Evolutionary conservation across 176 grass and related monocot species (phyloP).

Genomic region (Triticum timopheevii): DNA sequence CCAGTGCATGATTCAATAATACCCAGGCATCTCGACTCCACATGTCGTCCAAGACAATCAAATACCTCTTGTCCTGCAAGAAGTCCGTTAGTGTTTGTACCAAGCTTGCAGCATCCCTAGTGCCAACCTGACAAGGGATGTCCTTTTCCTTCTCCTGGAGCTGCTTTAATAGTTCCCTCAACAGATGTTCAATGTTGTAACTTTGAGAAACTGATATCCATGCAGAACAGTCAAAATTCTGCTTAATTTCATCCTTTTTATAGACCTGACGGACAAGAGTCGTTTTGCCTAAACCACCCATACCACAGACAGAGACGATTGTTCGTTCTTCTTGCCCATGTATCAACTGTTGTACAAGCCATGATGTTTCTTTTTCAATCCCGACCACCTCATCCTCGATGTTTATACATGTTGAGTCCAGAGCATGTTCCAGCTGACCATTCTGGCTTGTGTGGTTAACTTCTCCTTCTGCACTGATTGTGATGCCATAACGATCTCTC

Average conservation of each 20-base stretch:
- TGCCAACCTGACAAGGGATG: too few relatives aligned
- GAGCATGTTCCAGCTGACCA: not conserved
- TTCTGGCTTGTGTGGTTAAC: not conserved
- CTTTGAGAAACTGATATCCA: constrained; percentile 7
- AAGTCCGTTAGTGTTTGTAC: too few relatives aligned
- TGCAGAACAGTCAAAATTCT: not conserved
- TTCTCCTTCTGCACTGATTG: not conserved
- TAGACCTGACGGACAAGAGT: constrained; percentile 22
- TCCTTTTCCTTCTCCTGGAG: too few relatives aligned
- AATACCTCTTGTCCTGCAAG: too few relatives aligned
- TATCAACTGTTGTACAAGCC: not conserved
- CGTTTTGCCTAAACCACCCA: constrained; percentile 20
- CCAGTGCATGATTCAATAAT: too few relatives aligned
- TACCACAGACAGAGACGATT: not conserved
- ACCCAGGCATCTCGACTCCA: too few relatives aligned
- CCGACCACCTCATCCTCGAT: not conserved
- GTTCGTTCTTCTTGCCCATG: not conserved
- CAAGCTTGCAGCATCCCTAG: too few relatives aligned
- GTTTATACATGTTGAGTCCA: not conserved
- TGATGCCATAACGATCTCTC: not conserved
- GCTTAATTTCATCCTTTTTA: not conserved
- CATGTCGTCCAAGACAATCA: too few relatives aligned
- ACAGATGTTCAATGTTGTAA: constrained; percentile 1
- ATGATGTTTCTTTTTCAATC: not conserved
- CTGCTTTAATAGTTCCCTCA: not conserved